Evolutionary conservation across 768 basidiomycete genomes (phyloP).

Genomic region (Boletus patriciae): DNA sequence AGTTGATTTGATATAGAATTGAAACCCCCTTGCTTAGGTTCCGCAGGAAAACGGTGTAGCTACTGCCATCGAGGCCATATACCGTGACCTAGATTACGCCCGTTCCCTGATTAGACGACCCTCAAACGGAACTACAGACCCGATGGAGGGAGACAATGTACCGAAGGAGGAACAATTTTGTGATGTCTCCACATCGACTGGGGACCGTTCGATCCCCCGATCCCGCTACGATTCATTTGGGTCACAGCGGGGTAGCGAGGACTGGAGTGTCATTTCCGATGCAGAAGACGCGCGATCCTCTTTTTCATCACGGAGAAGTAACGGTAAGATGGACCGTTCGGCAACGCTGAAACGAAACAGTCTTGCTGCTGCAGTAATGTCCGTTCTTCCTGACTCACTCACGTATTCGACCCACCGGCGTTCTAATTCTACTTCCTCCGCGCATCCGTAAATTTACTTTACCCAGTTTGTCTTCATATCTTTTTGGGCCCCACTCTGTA

Average conservation of each 20-base stretch:
- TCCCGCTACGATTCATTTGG: constrained; percentile 58
- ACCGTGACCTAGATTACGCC: constrained; percentile 94
- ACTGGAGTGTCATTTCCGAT: constrained; percentile 88
- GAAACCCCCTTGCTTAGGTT: not conserved
- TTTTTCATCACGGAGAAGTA: constrained; percentile 49
- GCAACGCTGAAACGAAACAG: constrained; percentile 57
- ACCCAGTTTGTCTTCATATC: not conserved
- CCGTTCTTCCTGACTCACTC: constrained; percentile 58
- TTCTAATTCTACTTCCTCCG: constrained; percentile 36
- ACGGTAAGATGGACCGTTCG: constrained; percentile 37
- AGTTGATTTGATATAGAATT: constrained; percentile 15
- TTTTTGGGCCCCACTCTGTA: not conserved
- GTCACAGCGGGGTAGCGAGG: constrained; percentile 65
- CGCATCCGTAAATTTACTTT: constrained; percentile 19
- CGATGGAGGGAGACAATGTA: constrained; percentile 7
- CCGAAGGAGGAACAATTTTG: constrained; percentile 37
- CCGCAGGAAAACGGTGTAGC: constrained; percentile 90
- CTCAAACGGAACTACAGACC: constrained; percentile 25
- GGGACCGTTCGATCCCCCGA: constrained; percentile 35
- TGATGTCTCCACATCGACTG: constrained; percentile 27
- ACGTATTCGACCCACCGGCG: constrained; percentile 42
- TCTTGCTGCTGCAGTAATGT: constrained; percentile 59
- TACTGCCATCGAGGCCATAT: constrained; percentile 92
- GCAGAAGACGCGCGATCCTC: constrained; percentile 62
- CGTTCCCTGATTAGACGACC: constrained; percentile 76